Evolutionary conservation across 352 stramenopile species (phyloP), one percentile per base, ranked within the genome.

Genomic region (Phytopythium sindhum): DNA sequence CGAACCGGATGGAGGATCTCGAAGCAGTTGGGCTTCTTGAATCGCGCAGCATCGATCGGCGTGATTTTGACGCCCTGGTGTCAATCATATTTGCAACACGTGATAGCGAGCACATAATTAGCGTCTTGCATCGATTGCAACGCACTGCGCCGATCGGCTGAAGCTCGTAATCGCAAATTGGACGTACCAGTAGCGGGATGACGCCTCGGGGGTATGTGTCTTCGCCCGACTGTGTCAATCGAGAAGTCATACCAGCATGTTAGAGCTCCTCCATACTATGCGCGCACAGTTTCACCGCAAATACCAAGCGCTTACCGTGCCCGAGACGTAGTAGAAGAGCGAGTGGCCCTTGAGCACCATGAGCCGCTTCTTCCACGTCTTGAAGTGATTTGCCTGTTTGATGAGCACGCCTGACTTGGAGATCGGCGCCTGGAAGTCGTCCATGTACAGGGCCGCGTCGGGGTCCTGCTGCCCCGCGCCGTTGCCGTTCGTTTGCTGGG

Each of bases 331-430:
- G 79, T 95, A 95, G 66, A 95, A 95, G 31, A 95, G 74, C 53
- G 84, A 93, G 61, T 95, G 86, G 1, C 86, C 86, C 64, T 91
- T 92, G 17, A 95, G 80, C 72, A 95, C 85, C 86, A 95, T 95
- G 24, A 93, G 78, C 1, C 86, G 83, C 65, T 95, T 95, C 65
- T 95, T 95, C 86, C 86, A 95, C 52, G 86, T 95, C 70, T 95
- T 95, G 51, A 95, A 88, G 67, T 95, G 86, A 62, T 95, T 92
- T 3, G 84, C 85, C 69, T 95, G 86, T 52, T 95, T 95, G 63
- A 93, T 91, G 23, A 95, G 75, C 66, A 95, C 86, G 42, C 86
- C 85, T 26, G 81, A 91, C 74, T 93, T 91, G 57, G 84, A 86
- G 56, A 91, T 91, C 26, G 81, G 81, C 58, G 84, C 83, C 65